A percentile compares a stretch with the other conserved stretches of the same genome.
Conservation (phyloP, 441 rosid genomes). For the Macaranga tanarius region DNA sequence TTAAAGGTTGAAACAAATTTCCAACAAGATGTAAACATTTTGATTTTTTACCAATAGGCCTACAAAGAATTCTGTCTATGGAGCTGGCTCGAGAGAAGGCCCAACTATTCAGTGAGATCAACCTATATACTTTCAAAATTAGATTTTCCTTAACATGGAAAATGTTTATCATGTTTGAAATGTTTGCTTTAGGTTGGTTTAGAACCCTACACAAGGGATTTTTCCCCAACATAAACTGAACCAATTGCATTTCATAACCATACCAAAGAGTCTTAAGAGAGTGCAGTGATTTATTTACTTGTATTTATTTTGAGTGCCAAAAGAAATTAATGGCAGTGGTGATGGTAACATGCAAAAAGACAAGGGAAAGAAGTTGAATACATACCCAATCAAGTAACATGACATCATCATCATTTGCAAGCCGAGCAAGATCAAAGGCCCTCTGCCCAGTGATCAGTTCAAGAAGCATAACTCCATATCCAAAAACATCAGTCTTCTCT, state of each 20-base stretch:
- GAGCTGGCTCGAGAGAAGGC: neutral
- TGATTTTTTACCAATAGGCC: no score
- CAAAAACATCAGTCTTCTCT: slow-evolving; percentile 71
- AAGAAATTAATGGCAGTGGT: neutral
- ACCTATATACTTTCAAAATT: neutral
- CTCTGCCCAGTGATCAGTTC: slow-evolving; percentile 74
- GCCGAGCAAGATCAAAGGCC: slow-evolving; percentile 65
- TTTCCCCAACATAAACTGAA: neutral
- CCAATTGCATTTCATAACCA: neutral
- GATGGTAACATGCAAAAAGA: neutral
- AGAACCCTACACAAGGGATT: neutral
- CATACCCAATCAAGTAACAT: slow-evolving; percentile 73
- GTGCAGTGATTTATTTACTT: neutral
- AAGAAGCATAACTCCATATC: slow-evolving; percentile 75
- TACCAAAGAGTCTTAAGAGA: neutral
- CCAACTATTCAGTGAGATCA: neutral
- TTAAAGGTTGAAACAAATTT: no score
- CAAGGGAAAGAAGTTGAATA: neutral
- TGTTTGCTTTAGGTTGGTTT: neutral
- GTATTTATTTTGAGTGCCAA: neutral
- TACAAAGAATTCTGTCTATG: neutral
- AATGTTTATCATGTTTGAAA: neutral
- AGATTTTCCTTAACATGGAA: neutral
- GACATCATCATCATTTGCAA: slow-evolving; percentile 57
- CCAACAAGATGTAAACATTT: no score